Conservation (phyloP, 2,329 filamentous ascomycete genomes). For the Elsinoe perseae region DNA sequence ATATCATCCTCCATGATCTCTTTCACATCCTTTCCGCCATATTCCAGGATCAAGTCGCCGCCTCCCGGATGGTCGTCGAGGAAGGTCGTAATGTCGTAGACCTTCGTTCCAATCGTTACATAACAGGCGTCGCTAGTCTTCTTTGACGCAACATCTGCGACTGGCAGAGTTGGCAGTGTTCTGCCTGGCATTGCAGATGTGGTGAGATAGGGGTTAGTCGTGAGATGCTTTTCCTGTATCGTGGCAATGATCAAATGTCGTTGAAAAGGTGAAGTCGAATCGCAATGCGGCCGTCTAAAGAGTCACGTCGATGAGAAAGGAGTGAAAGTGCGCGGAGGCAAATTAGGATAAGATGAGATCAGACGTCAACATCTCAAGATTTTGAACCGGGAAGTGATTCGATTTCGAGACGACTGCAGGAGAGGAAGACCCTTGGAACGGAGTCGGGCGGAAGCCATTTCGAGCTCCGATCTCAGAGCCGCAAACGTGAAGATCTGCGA, state of each 20-base stretch:
- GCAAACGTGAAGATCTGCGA: not conserved
- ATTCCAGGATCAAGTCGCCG: conserved; percentile 77
- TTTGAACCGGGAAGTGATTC: not conserved
- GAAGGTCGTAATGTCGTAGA: conserved; percentile 93
- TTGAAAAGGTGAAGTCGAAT: not conserved
- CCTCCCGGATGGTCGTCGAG: conserved; percentile 86
- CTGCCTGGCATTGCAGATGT: conserved; percentile 59
- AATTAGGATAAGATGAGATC: conserved; percentile 7
- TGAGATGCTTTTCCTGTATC: not conserved
- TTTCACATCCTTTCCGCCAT: conserved; percentile 78
- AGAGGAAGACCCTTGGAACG: not conserved
- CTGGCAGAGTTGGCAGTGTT: conserved; percentile 75
- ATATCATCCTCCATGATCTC: conserved; percentile 72
- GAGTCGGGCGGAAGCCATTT: not conserved
- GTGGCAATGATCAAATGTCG: not conserved
- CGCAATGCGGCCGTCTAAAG: not conserved
- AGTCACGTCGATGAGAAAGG: not conserved
- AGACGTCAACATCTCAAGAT: conserved; percentile 1
- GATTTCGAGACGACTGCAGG: not conserved
- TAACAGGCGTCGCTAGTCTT: conserved; percentile 79
- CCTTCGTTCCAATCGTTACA: conserved; percentile 80
- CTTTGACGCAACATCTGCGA: conserved; percentile 72
- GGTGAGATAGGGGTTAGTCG: not conserved
- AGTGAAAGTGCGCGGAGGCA: conserved; percentile 3
- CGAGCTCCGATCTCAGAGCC: not conserved